Evolutionary conservation across 108 stramenopile genomes (phyloP), one percentile per base, ranked within the genome.

Genomic region (Aureococcus anophagefferens): DNA sequence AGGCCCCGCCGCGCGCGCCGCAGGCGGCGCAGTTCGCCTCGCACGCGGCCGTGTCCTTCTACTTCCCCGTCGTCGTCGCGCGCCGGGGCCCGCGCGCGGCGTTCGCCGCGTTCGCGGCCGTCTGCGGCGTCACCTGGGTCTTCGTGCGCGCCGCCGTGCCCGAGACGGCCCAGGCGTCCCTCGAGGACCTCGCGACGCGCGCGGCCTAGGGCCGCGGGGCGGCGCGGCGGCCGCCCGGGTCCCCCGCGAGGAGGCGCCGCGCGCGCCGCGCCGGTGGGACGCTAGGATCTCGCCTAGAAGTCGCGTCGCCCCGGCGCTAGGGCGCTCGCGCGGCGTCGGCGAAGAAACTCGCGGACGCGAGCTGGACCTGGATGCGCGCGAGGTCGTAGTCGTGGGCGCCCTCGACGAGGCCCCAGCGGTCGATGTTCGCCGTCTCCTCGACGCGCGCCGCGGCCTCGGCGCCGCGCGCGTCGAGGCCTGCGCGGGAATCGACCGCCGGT

Each of bases 401-500:
- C 74, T 99, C 98, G 34, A 99, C 96, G 64, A 99, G 76, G 17
- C 98, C 98, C 96, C 96, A 97, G 59, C 75, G 77, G 40, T 88
- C 85, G 72, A 98, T 93, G 74, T 99, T 92, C 74, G 94, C 96
- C 74, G 97, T 96, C 77, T 99, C 98, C 79, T 99, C 98, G 5
- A 99, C 87, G 25, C 98, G 83, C 25, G 89, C 80, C 16, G 96
- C 96, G 32, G 79, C 75, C 40, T 86, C 75, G 18, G 93, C 96
- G 74, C 91, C 74, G n/a, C 77, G 70, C 4, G 82, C 70, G 65
- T 33, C 46, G 74, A 32, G 16, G 5, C n/a, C 30, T n/a, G n/a
- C n/a, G n/a, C n/a, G n/a, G n/a, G n/a, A n/a, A n/a, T n/a, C n/a
- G n/a, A n/a, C n/a, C n/a, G n/a, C n/a, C n/a, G n/a, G n/a, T n/a